Evolutionary conservation across 225 moss, liverwort and hornwort species (phyloP).

Genomic region (Polytrichum formosum): DNA sequence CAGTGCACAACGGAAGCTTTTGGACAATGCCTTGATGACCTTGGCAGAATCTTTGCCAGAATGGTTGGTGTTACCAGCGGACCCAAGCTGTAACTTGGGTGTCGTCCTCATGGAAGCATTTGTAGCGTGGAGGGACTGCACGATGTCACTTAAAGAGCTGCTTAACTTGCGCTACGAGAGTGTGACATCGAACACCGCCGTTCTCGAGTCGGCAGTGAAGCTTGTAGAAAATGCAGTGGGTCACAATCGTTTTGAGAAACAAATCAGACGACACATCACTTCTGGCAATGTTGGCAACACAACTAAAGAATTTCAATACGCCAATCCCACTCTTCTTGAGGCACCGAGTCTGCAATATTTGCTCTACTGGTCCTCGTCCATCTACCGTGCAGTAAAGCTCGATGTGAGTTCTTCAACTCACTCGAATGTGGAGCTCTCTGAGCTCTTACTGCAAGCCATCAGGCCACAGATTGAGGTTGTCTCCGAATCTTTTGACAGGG

Average conservation of each 20-base stretch:
- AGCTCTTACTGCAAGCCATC: constrained; percentile 4
- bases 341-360: constrained; percentile 12
- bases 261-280: not conserved
- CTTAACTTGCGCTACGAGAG: not conserved
- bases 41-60: constrained; percentile 2
- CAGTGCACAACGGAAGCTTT: not conserved
- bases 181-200: constrained; percentile 1
- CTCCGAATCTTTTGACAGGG: not conserved
- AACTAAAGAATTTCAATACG: not conserved
- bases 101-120: not conserved
- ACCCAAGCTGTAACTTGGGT: not conserved
- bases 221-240: constrained; percentile 1
- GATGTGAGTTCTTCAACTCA: not conserved
- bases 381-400: constrained; percentile 8
- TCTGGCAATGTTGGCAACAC: constrained; percentile 16
- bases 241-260: constrained; percentile 1
- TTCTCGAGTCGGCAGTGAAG: constrained; percentile 1
- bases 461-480: constrained; percentile 6
- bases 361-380: constrained; percentile 17
- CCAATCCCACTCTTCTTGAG: constrained; percentile 6
- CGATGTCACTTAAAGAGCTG: constrained; percentile 3
- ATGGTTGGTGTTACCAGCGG: not conserved
- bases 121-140: constrained; percentile 5
- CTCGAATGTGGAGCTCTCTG: not conserved
- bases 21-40: not conserved